Evolutionary conservation across 1,139 yeast genomes (phyloP).

Genomic region (Eremothecium gossypii): DNA sequence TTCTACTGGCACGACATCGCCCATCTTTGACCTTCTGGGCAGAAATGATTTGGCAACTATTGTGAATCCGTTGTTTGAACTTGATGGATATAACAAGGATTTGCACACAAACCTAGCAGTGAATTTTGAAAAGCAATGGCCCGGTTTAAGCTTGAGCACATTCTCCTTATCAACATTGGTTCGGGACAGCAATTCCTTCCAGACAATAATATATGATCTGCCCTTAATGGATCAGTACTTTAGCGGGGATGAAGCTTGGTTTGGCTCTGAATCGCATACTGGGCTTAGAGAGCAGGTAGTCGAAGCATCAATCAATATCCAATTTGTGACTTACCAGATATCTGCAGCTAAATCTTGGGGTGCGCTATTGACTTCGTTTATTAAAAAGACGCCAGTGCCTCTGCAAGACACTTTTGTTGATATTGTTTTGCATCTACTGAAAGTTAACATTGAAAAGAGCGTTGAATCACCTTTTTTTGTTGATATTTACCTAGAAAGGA

Average conservation of each 20-base stretch:
- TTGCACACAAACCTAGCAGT: constrained; percentile 39
- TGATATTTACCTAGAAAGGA: constrained; percentile 50
- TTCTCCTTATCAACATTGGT: constrained; percentile 44
- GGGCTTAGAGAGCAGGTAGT: constrained; percentile 45
- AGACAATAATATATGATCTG: constrained; percentile 49
- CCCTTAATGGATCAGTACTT: constrained; percentile 55
- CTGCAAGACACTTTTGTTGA: constrained; percentile 35
- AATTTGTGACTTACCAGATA: constrained; percentile 58
- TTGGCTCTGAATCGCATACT: constrained; percentile 22
- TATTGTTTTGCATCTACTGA: constrained; percentile 43
- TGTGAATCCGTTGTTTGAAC: constrained; percentile 31
- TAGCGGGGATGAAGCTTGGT: constrained; percentile 42
- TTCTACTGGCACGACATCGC: constrained; percentile 37
- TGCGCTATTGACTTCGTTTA: constrained; percentile 60
- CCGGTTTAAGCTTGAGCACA: constrained; percentile 39
- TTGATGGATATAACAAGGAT: constrained; percentile 36
- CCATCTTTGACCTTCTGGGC: constrained; percentile 39
- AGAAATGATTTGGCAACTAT: constrained; percentile 32
- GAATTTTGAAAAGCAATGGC: constrained; percentile 43
- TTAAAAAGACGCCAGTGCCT: constrained; percentile 30
- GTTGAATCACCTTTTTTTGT: constrained; percentile 40
- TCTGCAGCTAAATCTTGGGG: constrained; percentile 69
- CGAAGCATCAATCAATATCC: constrained; percentile 54
- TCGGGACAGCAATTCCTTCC: constrained; percentile 43
- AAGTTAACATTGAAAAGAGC: constrained; percentile 46